Percentiles rank a stretch among this genome's conserved stretches.
phyloP scores from a whole-genome alignment of 2,329 filamentous ascomycete species.

The Aspergillus melleus region DNA sequence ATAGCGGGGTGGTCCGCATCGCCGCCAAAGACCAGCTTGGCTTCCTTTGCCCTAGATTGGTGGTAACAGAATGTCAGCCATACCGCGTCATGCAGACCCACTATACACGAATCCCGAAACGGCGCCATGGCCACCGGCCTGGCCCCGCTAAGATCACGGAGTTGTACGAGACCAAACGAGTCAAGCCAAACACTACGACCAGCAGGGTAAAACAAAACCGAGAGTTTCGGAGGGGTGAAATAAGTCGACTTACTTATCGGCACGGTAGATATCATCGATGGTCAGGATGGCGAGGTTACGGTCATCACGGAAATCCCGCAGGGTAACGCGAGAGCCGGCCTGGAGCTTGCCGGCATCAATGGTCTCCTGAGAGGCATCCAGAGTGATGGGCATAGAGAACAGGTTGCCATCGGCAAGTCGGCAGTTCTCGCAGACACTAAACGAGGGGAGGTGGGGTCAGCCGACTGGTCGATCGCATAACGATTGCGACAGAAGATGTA shows the following conservation, averaged over 20 bases:
- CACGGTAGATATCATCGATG: conserved; percentile 91
- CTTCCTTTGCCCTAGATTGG: conserved; percentile 71
- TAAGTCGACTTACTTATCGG: conserved; percentile 75
- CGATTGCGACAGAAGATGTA: not conserved
- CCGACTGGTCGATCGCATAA: not conserved
- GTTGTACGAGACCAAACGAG: not conserved
- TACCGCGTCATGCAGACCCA: conserved; percentile 30
- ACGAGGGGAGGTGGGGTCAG: conserved; percentile 14
- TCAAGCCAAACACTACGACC: no score
- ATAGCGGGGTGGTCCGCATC: conserved; percentile 90
- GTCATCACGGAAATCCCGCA: conserved; percentile 95
- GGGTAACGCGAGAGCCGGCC: conserved; percentile 76
- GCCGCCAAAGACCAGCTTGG: conserved; percentile 90
- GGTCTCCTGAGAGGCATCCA: conserved; percentile 75
- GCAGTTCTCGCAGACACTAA: conserved; percentile 82
- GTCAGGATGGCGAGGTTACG: conserved; percentile 93
- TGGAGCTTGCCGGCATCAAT: conserved; percentile 76
- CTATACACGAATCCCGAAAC: conserved; percentile 10
- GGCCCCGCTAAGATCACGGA: not conserved
- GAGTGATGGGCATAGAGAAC: conserved; percentile 95
- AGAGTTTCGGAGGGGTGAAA: not conserved
- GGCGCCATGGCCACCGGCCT: not conserved
- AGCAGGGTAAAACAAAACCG: not conserved
- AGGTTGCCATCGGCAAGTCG: conserved; percentile 85
- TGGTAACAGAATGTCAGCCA: conserved; percentile 16